These are phyloP conservation scores for Vanderwaltozyma polyspora DNA, from an alignment of 805 yeast species.

Conservation along the genomic window DNA sequence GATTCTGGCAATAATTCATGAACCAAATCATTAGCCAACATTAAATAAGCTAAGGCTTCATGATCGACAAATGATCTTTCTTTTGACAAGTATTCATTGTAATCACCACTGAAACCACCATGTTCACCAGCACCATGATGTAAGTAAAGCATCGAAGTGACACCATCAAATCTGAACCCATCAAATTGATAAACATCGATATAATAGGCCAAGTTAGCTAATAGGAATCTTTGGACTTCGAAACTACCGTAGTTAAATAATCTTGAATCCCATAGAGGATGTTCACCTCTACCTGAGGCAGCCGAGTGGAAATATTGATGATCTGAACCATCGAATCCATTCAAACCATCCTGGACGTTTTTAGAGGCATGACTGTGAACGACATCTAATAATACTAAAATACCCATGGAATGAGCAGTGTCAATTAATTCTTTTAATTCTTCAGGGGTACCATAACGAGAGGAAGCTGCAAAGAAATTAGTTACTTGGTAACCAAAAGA, in stretches of 20 bases:
- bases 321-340: conserved; percentile 89
- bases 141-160: conserved; percentile 79
- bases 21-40: conserved; percentile 81
- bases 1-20: conserved; percentile 39
- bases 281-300: conserved; percentile 72
- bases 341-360: conserved; percentile 87
- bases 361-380: conserved; percentile 96
- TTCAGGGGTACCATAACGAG: conserved; percentile 92
- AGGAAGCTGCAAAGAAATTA: conserved; percentile 78
- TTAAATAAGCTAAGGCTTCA: conserved; percentile 77
- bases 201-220: conserved; percentile 75
- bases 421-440: conserved; percentile 85
- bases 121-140: conserved; percentile 89
- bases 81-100: conserved; percentile 71
- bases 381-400: conserved; percentile 77
- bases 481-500: conserved; percentile 97
- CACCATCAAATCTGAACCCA: conserved; percentile 96
- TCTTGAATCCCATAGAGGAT: conserved; percentile 93
- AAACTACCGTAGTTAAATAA: conserved; percentile 84
- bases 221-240: conserved; percentile 78
- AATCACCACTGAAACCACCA: conserved; percentile 80
- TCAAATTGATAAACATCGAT: conserved; percentile 79
- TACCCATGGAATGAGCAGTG: conserved; percentile 81
- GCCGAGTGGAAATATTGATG: conserved; percentile 81
- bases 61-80: conserved; percentile 65